Evolutionary conservation across 2,329 filamentous ascomycete species (phyloP), one percentile per base, ranked within the genome.

Genomic region (Aspergillus candidus): DNA sequence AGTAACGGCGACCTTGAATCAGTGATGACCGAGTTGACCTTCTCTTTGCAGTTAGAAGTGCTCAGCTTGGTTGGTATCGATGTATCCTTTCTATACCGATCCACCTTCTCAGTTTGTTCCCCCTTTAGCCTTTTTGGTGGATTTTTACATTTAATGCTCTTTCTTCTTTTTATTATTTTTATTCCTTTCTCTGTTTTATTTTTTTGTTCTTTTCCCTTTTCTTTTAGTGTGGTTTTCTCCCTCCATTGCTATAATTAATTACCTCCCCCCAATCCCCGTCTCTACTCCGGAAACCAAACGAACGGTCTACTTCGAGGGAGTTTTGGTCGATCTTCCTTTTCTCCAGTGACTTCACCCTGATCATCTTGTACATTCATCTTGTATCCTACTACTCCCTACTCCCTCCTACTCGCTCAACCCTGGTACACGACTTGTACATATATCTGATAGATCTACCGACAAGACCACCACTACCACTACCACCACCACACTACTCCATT

Each of bases 221-320:
- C 14, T 38, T 36, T 42, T 35, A 27, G 22, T 27, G 22, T 27
- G 3, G 22, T 35, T 30, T 41, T 35, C 29, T 33, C 32, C 14
- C 27, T 14, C 40, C 32, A 35, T 22, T 41, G 34, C 43, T 46
- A 46, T 46, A 46, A 38, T 46, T 46, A 38, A 17, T 46, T 38
- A 41, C 34, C 36, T 34, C 32, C 39, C 43, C 43, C 43, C 38
- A 30, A 10, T 32, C 11, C 13, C n/a, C 8, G 10, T 38, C 17
- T 29, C 36, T 27, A 27, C 22, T 27, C 22, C 22, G 8, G 8
- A 27, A 7, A 27, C 10, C 22, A 27, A 10, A 27, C 22, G 22
- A 27, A 27, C 22, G 22, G 22, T 27, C 22, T 27, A 27, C 22
- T 27, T 27, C 22, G 22, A 27, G 22, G 8, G 22, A 27, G 7